A percentile compares a stretch with the other conserved stretches of the same genome.
These are phyloP conservation scores for Neonectria neomacrospora DNA, from an alignment of 2,329 filamentous ascomycete genomes.

Conservation along the genomic window DNA sequence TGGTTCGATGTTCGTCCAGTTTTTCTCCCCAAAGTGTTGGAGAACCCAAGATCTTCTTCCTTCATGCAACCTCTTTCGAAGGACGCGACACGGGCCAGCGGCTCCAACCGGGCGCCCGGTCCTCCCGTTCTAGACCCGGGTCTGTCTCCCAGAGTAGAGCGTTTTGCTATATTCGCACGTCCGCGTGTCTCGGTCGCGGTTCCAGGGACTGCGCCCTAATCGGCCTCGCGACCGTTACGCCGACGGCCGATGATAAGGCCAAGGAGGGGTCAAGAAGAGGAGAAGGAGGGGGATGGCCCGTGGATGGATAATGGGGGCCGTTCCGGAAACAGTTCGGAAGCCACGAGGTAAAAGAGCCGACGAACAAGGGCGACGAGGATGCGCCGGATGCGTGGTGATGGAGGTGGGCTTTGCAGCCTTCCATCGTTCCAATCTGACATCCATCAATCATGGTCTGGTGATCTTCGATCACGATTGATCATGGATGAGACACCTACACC, in stretches of 20 bases:
- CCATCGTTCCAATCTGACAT: constrained; percentile 24
- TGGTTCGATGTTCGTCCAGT: constrained; percentile 44
- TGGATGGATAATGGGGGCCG: constrained; percentile 7
- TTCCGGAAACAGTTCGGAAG: constrained; percentile 18
- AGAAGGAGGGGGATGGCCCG: background rate
- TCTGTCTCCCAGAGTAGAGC: background rate
- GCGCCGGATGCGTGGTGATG: background rate
- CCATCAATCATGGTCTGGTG: constrained; percentile 20
- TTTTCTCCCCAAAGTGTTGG: constrained; percentile 26
- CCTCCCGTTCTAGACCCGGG: constrained; percentile 18
- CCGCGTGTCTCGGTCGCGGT: background rate
- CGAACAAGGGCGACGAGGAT: background rate
- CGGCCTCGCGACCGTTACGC: background rate
- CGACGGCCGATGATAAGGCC: constrained; percentile 4
- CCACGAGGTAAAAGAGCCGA: constrained; percentile 6
- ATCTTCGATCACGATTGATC: constrained; percentile 19
- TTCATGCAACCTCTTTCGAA: constrained; percentile 33
- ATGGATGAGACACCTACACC: constrained; percentile 3
- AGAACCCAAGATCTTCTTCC: constrained; percentile 27
- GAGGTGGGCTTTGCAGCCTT: constrained; percentile 13
- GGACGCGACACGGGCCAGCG: constrained; percentile 40
- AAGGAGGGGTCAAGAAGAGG: background rate
- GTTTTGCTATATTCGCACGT: background rate
- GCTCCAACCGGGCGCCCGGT: constrained; percentile 40
- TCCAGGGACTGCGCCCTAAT: background rate